Evolutionary conservation across 306 rosid species (phyloP).

Genomic region (Vigna unguiculata): DNA sequence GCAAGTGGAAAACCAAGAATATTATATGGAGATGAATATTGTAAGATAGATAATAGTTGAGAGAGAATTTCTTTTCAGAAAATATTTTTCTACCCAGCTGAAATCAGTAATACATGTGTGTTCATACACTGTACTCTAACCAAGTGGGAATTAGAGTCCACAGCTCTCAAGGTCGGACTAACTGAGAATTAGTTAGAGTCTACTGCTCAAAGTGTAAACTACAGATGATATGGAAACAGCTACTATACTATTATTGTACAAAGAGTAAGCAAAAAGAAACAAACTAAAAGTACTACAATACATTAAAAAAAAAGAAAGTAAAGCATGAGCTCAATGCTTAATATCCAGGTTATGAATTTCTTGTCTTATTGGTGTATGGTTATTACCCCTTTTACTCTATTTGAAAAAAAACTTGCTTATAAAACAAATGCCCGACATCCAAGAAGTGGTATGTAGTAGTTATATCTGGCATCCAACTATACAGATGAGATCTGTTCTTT

Average conservation of each 20-base stretch:
- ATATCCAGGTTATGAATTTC: slow-evolving; percentile 1
- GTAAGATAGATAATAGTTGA: background rate
- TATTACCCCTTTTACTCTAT: background rate
- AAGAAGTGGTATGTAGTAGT: slow-evolving; percentile 9
- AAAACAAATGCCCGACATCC: slow-evolving; percentile 12
- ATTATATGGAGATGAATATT: slow-evolving; percentile 41
- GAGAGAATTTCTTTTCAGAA: background rate
- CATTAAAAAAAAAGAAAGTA: slow-evolving; percentile 37
- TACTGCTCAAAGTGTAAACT: no score
- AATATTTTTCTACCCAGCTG: background rate
- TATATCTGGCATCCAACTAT: slow-evolving; percentile 1
- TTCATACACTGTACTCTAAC: no score
- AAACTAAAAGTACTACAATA: no score
- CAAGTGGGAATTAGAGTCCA: no score
- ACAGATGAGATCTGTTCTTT: slow-evolving; percentile 1
- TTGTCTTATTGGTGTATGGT: background rate
- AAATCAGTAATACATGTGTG: no score
- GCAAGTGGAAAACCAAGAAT: slow-evolving; percentile 57
- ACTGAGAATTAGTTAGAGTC: no score
- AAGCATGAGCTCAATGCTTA: slow-evolving; percentile 4
- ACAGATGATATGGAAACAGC: no score
- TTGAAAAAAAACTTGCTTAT: background rate
- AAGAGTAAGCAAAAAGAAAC: no score
- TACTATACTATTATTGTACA: no score
- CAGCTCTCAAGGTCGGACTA: no score